Conservation (phyloP, 371 early-diverging fungal species). For the Massospora cicadina region DNA sequence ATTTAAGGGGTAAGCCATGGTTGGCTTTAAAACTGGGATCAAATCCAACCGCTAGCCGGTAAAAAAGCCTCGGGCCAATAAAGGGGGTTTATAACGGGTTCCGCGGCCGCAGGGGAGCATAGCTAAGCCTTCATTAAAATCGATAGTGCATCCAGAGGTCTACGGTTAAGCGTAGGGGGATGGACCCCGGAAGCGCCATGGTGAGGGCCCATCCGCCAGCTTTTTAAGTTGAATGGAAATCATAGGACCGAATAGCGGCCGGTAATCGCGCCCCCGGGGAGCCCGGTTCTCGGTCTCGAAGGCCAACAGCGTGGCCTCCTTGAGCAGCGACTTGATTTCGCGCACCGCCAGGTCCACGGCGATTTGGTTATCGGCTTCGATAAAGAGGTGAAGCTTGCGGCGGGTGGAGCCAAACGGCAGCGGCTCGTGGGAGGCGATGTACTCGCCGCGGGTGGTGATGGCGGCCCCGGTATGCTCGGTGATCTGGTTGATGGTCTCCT, state of each 20-base stretch:
- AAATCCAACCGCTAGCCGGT: no score
- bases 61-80: no score
- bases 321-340: constrained; percentile 78
- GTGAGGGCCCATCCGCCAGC: no score
- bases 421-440: constrained; percentile 68
- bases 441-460: constrained; percentile 84
- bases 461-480: constrained; percentile 83
- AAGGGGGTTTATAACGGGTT: no score
- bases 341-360: constrained; percentile 79
- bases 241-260: constrained; percentile 12
- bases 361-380: constrained; percentile 83
- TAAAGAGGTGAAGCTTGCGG: constrained; percentile 81
- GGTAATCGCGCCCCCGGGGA: background rate
- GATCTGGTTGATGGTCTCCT: constrained; percentile 80
- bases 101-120: no score
- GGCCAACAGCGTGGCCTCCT: constrained; percentile 61
- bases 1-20: no score
- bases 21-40: no score
- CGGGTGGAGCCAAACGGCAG: constrained; percentile 42
- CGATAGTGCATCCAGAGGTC: no score
- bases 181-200: no score
- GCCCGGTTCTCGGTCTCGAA: constrained; percentile 45
- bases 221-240: background rate
- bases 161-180: no score
- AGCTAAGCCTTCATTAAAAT: no score